Evolutionary conservation across 352 stramenopile species (phyloP).

Genomic region (Albugo candida): DNA sequence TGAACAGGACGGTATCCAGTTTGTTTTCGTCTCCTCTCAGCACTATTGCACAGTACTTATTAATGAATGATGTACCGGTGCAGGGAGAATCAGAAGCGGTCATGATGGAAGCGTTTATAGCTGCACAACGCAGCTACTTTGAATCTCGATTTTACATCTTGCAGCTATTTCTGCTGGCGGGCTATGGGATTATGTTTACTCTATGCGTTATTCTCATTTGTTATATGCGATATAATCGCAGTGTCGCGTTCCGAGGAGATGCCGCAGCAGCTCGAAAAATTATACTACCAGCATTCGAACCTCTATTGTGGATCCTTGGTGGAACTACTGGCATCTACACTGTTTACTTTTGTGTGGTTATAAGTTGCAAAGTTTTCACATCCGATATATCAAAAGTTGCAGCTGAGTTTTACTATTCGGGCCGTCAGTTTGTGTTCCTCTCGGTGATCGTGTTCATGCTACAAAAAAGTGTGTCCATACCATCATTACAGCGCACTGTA

Average conservation of each 20-base stretch:
- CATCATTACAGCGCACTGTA: conserved; percentile 21
- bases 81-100: too few species aligned
- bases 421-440: conserved; percentile 36
- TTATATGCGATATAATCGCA: conserved; percentile 36
- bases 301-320: conserved; percentile 30
- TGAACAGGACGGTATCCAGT: too few species aligned
- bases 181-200: conserved; percentile 21
- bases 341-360: conserved; percentile 8
- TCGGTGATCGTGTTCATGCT: conserved; percentile 44
- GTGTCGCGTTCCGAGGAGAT: conserved; percentile 25
- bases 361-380: conserved; percentile 1
- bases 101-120: background rate
- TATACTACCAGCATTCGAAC: conserved; percentile 51
- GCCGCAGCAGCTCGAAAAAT: conserved; percentile 28
- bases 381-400: conserved; percentile 8
- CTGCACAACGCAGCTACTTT: background rate
- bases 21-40: too few species aligned
- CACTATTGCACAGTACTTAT: too few species aligned
- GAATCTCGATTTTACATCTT: conserved; percentile 10
- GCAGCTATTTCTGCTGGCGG: conserved; percentile 16
- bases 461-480: conserved; percentile 30
- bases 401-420: conserved; percentile 27
- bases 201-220: conserved; percentile 21
- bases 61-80: too few species aligned
- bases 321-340: conserved; percentile 10